Evolutionary conservation across 176 grass and related monocot genomes (phyloP), one percentile per base, ranked within the genome.

Genomic region (Miscanthus lutarioriparius): DNA sequence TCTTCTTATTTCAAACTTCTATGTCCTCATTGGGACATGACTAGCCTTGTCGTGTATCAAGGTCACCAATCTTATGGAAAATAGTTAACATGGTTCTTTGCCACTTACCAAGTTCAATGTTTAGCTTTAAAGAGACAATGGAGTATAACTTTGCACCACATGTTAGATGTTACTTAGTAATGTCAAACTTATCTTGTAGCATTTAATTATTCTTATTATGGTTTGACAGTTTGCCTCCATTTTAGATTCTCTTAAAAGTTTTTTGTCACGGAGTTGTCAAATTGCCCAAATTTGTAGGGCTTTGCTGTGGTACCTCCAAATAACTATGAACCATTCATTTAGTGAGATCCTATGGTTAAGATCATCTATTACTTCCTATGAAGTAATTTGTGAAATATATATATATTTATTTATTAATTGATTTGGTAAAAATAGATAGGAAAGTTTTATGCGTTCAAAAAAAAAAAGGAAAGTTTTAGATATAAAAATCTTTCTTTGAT

Each of bases 1-100:
- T 40, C 67, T 22, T 45, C 71, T 82, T 37, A 86, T 49, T 76
- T 69, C 23, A 80, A 77, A 14, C 10, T 13, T 85, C 27, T 16
- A 43, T 28, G 40, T 47, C 37, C 8, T 79, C 37, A 19, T 49
- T 78, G 54, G 51, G 51, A 58, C 35, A 69, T 78, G 38, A 9
- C 49, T 7, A 25, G 35, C 76, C 32, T 70, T 72, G 36, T 74
- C 43, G 35, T 41, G 10, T 43, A 23, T 41, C 68, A 43, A 43
- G 20, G 10, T 41, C 68, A 71, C 27, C 44, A 14, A 64, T 64
- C 36, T 48, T 36, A 67, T 83, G 56, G 58, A 41, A 20, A 54
- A 54, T 27, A 72, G n/a, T 71, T 20, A 22, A 22, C 41, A 40
- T 64, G 22, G 16, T 41, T 67, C 43, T 74, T 86, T 43, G 72